These are phyloP conservation scores for Boletus edulis DNA, from an alignment of 768 basidiomycete genomes.

Conservation along the genomic window DNA sequence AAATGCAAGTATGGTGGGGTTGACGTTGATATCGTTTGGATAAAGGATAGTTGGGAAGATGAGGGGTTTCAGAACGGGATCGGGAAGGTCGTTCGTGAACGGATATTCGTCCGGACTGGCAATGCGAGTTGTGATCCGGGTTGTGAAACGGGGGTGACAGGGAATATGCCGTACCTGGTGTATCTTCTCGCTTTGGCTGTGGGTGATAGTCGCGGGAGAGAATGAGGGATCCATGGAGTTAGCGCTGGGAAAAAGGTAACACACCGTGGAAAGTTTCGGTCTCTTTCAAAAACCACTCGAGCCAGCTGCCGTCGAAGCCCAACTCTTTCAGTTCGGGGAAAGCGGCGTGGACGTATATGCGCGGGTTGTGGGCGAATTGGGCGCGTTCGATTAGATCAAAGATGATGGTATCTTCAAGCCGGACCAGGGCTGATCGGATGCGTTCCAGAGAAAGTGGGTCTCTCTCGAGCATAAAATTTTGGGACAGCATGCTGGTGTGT, in stretches of 20 bases:
- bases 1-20: constrained; percentile 82
- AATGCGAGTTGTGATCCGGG: not conserved
- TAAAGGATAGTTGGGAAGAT: constrained; percentile 74
- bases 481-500: constrained; percentile 42
- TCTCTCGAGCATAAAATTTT: constrained; percentile 66
- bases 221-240: not conserved
- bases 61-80: constrained; percentile 74
- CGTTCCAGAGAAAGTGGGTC: constrained; percentile 86
- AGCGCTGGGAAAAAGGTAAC: constrained; percentile 27
- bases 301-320: constrained; percentile 85
- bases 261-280: constrained; percentile 92
- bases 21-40: constrained; percentile 82
- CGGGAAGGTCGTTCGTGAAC: constrained; percentile 80
- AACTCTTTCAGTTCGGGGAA: constrained; percentile 74
- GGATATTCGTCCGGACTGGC: constrained; percentile 96
- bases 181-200: constrained; percentile 92
- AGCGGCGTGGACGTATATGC: constrained; percentile 78
- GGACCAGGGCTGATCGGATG: constrained; percentile 81
- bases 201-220: not conserved
- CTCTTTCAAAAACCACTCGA: constrained; percentile 97
- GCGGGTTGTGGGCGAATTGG: constrained; percentile 92
- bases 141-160: not conserved
- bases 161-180: constrained; percentile 61
- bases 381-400: constrained; percentile 96
- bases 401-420: constrained; percentile 98